Conservation (phyloP, 1,139 yeast genomes). For the Geotrichum histeridarum region DNA sequence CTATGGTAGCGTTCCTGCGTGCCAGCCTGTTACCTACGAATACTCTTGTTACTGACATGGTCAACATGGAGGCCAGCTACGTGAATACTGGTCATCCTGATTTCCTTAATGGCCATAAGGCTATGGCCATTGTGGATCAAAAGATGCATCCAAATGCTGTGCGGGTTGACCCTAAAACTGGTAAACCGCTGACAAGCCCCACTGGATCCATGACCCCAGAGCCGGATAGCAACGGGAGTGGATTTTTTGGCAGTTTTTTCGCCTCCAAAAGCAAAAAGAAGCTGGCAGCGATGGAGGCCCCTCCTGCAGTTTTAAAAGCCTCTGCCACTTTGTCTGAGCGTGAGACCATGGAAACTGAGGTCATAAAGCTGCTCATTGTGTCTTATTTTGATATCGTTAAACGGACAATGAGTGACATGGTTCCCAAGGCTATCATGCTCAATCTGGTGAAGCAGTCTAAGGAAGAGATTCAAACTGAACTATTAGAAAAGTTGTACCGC, state of each 20-base stretch:
- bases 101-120: constrained; percentile 87
- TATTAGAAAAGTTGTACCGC: constrained; percentile 81
- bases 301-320: constrained; percentile 90
- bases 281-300: constrained; percentile 93
- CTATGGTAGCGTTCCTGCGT: constrained; percentile 75
- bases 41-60: constrained; percentile 75
- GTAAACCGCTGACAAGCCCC: constrained; percentile 46
- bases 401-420: constrained; percentile 84
- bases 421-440: constrained; percentile 93
- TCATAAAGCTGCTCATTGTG: constrained; percentile 81
- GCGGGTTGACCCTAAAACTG: constrained; percentile 88
- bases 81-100: constrained; percentile 99
- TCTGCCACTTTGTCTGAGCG: constrained; percentile 93
- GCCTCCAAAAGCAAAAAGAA: constrained; percentile 89
- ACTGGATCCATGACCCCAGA: constrained; percentile 21
- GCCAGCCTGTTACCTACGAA: constrained; percentile 80
- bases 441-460: constrained; percentile 70
- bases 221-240: constrained; percentile 37
- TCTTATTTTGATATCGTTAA: constrained; percentile 89
- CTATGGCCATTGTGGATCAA: constrained; percentile 89
- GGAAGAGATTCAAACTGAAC: constrained; percentile 85
- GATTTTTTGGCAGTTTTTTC: constrained; percentile 89
- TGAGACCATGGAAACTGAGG: constrained; percentile 95
- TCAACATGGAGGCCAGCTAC: constrained; percentile 81
- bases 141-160: constrained; percentile 75